These are phyloP conservation scores for Picochlorum sp. DNA, from an alignment of 139 green algal species.

Conservation along the genomic window DNA sequence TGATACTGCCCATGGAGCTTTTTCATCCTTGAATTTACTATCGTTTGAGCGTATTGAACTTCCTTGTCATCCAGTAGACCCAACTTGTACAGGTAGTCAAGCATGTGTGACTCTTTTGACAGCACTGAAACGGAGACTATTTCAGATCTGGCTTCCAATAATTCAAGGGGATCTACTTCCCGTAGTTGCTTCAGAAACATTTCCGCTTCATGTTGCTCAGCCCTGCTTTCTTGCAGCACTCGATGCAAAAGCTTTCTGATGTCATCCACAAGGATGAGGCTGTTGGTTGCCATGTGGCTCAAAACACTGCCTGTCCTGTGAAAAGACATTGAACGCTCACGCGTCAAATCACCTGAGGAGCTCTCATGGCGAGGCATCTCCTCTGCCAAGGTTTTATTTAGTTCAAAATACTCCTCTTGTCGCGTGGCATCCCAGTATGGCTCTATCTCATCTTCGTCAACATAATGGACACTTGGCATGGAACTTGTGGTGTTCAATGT, in stretches of 20 bases:
- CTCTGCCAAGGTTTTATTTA: background rate
- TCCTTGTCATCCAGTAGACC: conserved; percentile 13
- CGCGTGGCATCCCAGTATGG: conserved; percentile 4
- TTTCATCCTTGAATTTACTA: conserved; percentile 3
- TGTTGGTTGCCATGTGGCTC: background rate
- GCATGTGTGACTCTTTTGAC: background rate
- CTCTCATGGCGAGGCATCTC: background rate
- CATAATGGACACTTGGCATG: background rate
- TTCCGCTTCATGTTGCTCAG: conserved; percentile 4
- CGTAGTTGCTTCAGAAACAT: background rate
- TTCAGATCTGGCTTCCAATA: background rate
- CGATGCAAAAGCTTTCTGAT: background rate
- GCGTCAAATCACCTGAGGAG: background rate
- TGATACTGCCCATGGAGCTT: background rate
- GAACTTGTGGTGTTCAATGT: background rate
- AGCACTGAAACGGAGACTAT: background rate
- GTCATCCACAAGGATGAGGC: background rate
- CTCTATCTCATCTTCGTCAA: background rate
- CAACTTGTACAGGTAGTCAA: background rate
- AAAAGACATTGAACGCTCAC: background rate
- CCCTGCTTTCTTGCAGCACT: conserved; percentile 13
- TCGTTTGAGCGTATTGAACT: background rate
- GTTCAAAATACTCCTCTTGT: background rate
- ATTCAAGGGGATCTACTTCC: background rate
- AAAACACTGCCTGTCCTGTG: background rate